These are phyloP conservation scores for Acarospora socialis DNA, from an alignment of 2,329 filamentous ascomycete species.

Conservation along the genomic window DNA sequence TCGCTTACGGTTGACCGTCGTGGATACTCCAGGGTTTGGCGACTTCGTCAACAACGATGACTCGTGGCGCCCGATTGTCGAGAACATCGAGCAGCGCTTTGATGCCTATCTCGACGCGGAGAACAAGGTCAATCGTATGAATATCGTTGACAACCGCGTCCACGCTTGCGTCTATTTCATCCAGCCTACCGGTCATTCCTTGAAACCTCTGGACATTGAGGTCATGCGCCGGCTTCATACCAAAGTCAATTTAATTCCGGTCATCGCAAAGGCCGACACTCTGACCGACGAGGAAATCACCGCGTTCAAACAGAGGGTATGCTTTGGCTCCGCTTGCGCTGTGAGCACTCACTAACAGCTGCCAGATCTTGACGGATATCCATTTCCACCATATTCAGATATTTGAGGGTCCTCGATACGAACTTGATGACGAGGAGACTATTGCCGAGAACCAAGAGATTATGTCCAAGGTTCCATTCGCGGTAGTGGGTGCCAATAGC, in stretches of 20 bases:
- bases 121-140: conserved; percentile 99
- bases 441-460: conserved; percentile 99
- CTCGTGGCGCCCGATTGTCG: conserved; percentile 96
- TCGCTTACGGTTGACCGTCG: conserved; percentile 86
- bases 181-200: conserved; percentile 91
- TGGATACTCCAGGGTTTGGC: conserved; percentile 94
- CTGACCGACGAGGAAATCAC: conserved; percentile 92
- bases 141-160: conserved; percentile 98
- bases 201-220: conserved; percentile 97
- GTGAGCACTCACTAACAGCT: conserved; percentile 16
- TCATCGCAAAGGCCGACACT: conserved; percentile 97
- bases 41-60: conserved; percentile 99
- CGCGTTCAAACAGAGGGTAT: conserved; percentile 89
- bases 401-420: conserved; percentile 95
- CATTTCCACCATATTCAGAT: conserved; percentile 96
- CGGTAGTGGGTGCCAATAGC: conserved; percentile 90
- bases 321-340: conserved; percentile 21
- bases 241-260: conserved; percentile 99
- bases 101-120: conserved; percentile 97
- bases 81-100: conserved; percentile 98
- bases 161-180: conserved; percentile 99
- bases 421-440: conserved; percentile 97
- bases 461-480: conserved; percentile 98
- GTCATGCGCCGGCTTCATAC: conserved; percentile 98
- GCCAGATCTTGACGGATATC: conserved; percentile 88